These are phyloP conservation scores for Solanum bukasovii DNA, from an alignment of 257 asterid genomes.

Conservation along the genomic window DNA sequence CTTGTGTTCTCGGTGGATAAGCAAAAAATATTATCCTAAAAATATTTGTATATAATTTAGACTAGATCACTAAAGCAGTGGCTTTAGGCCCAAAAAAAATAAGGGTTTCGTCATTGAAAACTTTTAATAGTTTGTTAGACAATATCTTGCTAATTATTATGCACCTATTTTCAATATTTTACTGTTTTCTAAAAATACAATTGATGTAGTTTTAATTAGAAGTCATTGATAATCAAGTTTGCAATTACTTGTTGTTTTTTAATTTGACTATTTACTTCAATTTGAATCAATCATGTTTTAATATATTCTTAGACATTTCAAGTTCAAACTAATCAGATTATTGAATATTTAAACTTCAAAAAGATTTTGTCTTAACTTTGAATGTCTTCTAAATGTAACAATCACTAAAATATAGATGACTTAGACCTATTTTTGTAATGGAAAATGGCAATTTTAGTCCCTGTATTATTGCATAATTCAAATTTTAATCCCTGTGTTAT, in stretches of 20 bases:
- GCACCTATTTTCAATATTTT: neutral
- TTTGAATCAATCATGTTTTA: neutral
- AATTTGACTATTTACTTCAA: neutral
- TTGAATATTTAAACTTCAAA: no score
- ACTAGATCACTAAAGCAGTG: neutral
- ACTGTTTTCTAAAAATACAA: neutral
- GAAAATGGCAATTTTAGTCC: neutral
- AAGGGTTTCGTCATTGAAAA: no score
- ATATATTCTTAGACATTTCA: neutral
- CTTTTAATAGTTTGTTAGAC: no score
- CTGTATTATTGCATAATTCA: neutral
- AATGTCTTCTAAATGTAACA: neutral
- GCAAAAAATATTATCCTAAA: no score
- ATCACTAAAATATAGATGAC: neutral
- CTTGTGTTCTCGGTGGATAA: neutral
- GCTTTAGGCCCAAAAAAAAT: neutral
- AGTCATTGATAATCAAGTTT: neutral
- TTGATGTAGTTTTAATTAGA: neutral
- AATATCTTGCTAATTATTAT: no score
- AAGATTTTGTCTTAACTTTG: neutral
- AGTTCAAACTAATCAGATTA: neutral
- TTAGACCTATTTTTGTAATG: neutral
- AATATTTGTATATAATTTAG: no score
- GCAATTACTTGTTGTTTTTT: neutral
- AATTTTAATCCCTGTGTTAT: no score